Evolutionary conservation across 495 filamentous ascomycete genomes (phyloP).

Genomic region (Trichocladium uniseriatum): DNA sequence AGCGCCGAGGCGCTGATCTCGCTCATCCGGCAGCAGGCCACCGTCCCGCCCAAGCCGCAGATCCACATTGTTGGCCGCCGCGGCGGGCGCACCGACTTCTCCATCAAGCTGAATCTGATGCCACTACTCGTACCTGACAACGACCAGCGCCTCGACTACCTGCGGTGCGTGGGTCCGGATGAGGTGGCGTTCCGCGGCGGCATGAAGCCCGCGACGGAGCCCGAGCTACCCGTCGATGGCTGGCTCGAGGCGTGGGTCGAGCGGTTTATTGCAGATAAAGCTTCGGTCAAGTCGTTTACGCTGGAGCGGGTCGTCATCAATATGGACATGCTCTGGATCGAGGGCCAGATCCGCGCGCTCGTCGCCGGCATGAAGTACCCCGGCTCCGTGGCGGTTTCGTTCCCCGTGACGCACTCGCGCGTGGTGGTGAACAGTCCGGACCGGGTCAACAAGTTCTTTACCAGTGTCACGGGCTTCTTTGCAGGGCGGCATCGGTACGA

Average conservation of each 20-base stretch:
- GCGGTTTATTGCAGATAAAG: constrained; percentile 38
- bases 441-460: constrained; percentile 36
- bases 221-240: constrained; percentile 26
- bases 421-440: constrained; percentile 43
- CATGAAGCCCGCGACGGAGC: constrained; percentile 28
- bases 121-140: constrained; percentile 37
- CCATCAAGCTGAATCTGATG: constrained; percentile 46
- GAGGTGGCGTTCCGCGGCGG: constrained; percentile 43
- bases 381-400: constrained; percentile 40
- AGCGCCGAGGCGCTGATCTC: constrained; percentile 33
- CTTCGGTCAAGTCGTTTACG: constrained; percentile 39
- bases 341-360: constrained; percentile 42
- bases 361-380: constrained; percentile 38
- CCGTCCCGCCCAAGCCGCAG: constrained; percentile 44
- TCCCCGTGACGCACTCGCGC: constrained; percentile 41
- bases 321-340: constrained; percentile 42
- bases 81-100: constrained; percentile 33
- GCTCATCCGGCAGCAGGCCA: constrained; percentile 37
- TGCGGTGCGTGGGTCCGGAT: constrained; percentile 39
- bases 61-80: constrained; percentile 38
- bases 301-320: constrained; percentile 43
- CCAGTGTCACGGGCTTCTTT: constrained; percentile 34
- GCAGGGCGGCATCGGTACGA: constrained; percentile 40
- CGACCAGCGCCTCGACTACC: constrained; percentile 39
- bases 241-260: constrained; percentile 42